Evolutionary conservation across 305 asterid genomes (phyloP).

Genomic region (Ajuga reptans): DNA sequence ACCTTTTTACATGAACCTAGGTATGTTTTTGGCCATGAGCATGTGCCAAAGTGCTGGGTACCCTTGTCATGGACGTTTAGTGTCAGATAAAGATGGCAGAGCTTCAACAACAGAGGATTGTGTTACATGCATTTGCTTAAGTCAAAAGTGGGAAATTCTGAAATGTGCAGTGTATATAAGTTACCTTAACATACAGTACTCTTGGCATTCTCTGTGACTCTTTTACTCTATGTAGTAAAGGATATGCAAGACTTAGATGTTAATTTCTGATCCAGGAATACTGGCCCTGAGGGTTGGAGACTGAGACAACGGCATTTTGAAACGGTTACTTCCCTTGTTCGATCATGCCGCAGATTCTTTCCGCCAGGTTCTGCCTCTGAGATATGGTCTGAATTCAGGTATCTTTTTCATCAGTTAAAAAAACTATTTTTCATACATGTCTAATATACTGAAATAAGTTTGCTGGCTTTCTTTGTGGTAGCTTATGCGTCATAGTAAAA

Average conservation of each 20-base stretch:
- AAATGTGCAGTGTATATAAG: background rate
- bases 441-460: conserved; percentile 5
- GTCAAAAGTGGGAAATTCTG: conserved; percentile 3
- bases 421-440: background rate
- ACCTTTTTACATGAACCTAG: conserved; percentile 10
- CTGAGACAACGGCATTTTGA: conserved; percentile 86
- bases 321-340: conserved; percentile 75
- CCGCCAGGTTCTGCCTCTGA: conserved; percentile 79
- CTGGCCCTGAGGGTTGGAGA: conserved; percentile 99
- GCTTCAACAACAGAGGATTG: background rate
- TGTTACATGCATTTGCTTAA: background rate
- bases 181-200: conserved; percentile 16
- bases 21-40: conserved; percentile 7
- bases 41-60: background rate
- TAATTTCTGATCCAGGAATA: conserved; percentile 54
- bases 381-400: conserved; percentile 98
- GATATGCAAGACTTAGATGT: conserved; percentile 19
- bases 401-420: conserved; percentile 17
- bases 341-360: conserved; percentile 88
- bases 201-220: conserved; percentile 12
- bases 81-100: conserved; percentile 6
- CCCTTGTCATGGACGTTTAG: conserved; percentile 3
- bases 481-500: background rate
- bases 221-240: background rate
- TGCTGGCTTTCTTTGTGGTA: background rate